These are phyloP conservation scores for Hyphodiscus sp. DNA, from an alignment of 2,329 filamentous ascomycete species.

Conservation along the genomic window DNA sequence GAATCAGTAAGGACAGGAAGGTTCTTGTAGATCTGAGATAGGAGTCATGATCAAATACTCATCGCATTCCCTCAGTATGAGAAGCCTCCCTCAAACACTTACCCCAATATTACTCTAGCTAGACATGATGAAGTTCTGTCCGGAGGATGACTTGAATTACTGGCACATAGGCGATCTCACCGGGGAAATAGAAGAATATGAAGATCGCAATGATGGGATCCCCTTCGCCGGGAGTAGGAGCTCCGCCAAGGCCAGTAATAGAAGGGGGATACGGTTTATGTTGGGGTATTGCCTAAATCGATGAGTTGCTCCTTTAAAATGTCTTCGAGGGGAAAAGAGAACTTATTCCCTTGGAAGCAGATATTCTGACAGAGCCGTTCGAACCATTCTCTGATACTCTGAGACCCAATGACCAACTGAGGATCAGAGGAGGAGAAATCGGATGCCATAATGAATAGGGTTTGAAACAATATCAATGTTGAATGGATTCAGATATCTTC, in stretches of 20 bases:
- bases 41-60: no score
- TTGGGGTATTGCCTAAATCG: background rate
- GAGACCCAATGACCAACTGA: no score
- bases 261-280: constrained; percentile 26
- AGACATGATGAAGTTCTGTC: constrained; percentile 56
- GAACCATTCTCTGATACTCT: background rate
- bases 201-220: constrained; percentile 60
- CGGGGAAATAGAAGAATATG: constrained; percentile 47
- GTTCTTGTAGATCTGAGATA: no score
- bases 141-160: constrained; percentile 36
- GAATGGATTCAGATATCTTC: no score
- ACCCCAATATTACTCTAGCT: no score
- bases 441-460: no score
- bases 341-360: background rate
- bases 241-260: constrained; percentile 49
- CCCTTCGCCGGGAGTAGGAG: constrained; percentile 52
- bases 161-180: constrained; percentile 51
- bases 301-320: no score
- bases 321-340: background rate
- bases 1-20: no score
- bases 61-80: no score
- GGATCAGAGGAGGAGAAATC: no score
- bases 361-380: background rate
- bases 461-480: no score
- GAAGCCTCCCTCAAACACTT: no score